phyloP scores from a whole-genome alignment of 345 rosid genomes.

The Conringia planisiliqua region DNA sequence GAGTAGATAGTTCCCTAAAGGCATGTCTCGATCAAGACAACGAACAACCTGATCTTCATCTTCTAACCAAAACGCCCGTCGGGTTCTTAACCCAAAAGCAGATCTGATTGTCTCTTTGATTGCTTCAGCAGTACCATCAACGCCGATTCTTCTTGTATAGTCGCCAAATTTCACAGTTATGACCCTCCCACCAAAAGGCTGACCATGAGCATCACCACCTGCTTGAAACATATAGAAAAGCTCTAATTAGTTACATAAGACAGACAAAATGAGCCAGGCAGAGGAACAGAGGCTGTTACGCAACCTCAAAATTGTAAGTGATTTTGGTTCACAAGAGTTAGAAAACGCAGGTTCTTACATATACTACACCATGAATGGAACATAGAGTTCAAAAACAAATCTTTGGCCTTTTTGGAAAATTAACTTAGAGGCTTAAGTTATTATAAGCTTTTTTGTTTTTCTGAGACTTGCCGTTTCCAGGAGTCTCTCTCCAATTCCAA shows the following conservation, averaged over 20 bases:
- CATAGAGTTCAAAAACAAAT: background rate
- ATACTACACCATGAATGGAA: constrained; percentile 20
- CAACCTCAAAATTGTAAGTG: background rate
- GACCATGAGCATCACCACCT: constrained; percentile 61
- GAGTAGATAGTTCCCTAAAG: constrained; percentile 80
- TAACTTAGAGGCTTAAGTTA: constrained; percentile 4
- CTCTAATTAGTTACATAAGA: background rate
- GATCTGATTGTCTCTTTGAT: constrained; percentile 85
- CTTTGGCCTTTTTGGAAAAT: background rate
- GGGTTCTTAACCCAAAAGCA: constrained; percentile 81
- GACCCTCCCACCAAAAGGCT: constrained; percentile 81
- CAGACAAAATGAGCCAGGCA: background rate
- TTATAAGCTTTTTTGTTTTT: constrained; percentile 1
- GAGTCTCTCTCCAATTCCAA: constrained; percentile 97
- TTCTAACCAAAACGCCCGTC: constrained; percentile 95
- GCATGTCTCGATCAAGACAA: constrained; percentile 91
- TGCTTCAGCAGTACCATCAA: constrained; percentile 85
- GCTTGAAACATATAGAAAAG: background rate
- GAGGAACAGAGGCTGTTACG: background rate
- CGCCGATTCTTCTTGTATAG: constrained; percentile 83
- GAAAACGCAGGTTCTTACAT: background rate
- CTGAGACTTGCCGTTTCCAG: constrained; percentile 67
- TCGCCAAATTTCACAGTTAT: constrained; percentile 88
- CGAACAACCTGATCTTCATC: constrained; percentile 90
- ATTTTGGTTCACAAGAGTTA: background rate